These are phyloP conservation scores for Mayamaea pseudoterrestris DNA, from an alignment of 108 stramenopile genomes.

Conservation along the genomic window DNA sequence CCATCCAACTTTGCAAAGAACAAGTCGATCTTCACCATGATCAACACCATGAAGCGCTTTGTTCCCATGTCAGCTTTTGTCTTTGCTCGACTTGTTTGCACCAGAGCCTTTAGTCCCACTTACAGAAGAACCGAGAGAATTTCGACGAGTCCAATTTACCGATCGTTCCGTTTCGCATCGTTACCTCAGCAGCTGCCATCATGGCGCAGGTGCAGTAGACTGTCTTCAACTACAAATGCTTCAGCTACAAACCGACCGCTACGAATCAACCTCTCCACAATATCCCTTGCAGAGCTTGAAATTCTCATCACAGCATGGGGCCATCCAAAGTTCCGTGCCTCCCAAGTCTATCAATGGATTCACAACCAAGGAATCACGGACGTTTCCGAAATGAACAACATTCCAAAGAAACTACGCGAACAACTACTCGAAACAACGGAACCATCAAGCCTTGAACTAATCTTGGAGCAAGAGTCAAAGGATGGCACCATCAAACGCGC, in stretches of 20 bases:
- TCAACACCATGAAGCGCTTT: too few relatives aligned
- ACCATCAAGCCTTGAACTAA: conserved; percentile 26
- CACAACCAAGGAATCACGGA: conserved; percentile 57
- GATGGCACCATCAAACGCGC: conserved; percentile 93
- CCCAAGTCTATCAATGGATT: conserved; percentile 81
- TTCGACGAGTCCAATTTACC: too few relatives aligned
- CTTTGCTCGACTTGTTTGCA: too few relatives aligned
- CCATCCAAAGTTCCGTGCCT: conserved; percentile 76
- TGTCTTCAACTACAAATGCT: too few relatives aligned
- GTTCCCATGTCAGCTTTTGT: too few relatives aligned
- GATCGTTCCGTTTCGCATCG: too few relatives aligned
- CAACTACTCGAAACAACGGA: conserved; percentile 26
- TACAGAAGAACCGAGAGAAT: too few relatives aligned
- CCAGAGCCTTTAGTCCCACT: too few relatives aligned
- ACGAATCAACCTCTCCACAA: conserved; percentile 32
- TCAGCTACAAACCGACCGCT: conserved; percentile 1
- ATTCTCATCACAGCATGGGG: conserved; percentile 28
- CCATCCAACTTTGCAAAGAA: too few relatives aligned
- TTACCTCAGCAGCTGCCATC: too few relatives aligned
- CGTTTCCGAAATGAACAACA: conserved; percentile 73
- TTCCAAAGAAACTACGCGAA: conserved; percentile 59
- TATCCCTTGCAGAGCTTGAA: conserved; percentile 29
- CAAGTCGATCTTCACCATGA: too few relatives aligned
- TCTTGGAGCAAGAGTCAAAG: conserved; percentile 47
- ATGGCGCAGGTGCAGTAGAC: too few relatives aligned